phyloP scores from a whole-genome alignment of 345 rosid species.

The Rubroshorea leprosula region DNA sequence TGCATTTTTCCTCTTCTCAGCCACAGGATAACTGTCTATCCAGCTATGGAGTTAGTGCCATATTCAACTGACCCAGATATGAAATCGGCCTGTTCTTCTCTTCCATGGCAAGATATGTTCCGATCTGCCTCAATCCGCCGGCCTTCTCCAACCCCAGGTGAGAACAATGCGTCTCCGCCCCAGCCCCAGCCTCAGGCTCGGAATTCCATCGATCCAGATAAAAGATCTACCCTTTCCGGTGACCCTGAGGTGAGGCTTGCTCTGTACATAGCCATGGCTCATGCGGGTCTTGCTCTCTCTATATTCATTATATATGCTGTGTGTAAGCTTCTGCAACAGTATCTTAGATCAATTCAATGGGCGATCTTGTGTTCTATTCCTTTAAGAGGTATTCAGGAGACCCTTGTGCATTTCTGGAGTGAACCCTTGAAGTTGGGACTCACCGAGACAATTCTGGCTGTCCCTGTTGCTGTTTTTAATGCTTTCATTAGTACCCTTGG shows the following conservation, averaged over 20 bases:
- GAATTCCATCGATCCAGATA: conserved; percentile 19
- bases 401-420: conserved; percentile 84
- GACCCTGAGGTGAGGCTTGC: conserved; percentile 89
- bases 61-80: conserved; percentile 44
- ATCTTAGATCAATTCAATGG: conserved; percentile 91
- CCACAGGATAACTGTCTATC: neutral
- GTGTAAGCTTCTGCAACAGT: conserved; percentile 73
- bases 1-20: neutral
- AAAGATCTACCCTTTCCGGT: conserved; percentile 31
- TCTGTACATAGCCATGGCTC: conserved; percentile 95
- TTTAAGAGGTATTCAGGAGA: conserved; percentile 73
- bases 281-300: conserved; percentile 77
- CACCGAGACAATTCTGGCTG: conserved; percentile 87
- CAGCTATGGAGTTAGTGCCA: conserved; percentile 71
- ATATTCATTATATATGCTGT: conserved; percentile 60
- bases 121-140: conserved; percentile 73
- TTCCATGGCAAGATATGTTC: conserved; percentile 96
- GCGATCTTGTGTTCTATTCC: conserved; percentile 92
- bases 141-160: conserved; percentile 42
- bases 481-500: conserved; percentile 64
- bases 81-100: conserved; percentile 34
- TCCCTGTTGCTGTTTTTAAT: conserved; percentile 66
- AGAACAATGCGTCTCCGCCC: conserved; percentile 23
- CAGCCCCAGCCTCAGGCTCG: conserved; percentile 17
- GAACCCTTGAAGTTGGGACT: conserved; percentile 74